A percentile compares a stretch with the other conserved stretches of the same genome.
phyloP scores from a whole-genome alignment of 2,329 filamentous ascomycete species.

The Fusarium nematophilum region DNA sequence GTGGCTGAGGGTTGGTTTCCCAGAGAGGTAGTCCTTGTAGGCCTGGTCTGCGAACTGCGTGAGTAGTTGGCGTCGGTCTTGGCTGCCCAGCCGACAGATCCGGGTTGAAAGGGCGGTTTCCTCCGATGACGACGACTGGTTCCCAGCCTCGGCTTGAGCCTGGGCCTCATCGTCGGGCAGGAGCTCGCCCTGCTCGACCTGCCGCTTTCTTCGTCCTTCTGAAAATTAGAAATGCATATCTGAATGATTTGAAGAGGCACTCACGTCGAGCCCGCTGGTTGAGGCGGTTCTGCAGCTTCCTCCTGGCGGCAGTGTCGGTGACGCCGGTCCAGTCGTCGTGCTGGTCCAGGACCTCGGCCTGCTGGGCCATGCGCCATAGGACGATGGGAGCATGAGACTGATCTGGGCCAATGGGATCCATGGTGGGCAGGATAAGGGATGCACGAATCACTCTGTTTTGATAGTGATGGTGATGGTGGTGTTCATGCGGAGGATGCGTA shows the following conservation, averaged over 20 bases:
- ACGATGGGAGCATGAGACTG: not conserved
- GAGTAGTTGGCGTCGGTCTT: not conserved
- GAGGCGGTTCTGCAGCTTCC: conserved; percentile 13
- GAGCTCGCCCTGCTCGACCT: no score
- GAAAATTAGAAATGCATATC: no score
- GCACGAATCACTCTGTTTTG: no score
- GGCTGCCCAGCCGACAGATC: not conserved
- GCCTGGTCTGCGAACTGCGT: conserved; percentile 7
- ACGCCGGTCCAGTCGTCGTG: conserved; percentile 16
- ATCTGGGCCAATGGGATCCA: not conserved
- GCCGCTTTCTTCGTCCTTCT: no score
- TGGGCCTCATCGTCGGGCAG: no score
- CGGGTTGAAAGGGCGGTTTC: not conserved
- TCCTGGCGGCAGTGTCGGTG: conserved; percentile 4
- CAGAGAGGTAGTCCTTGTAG: conserved; percentile 7
- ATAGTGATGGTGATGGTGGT: no score
- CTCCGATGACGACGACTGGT: no score
- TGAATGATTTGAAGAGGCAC: no score
- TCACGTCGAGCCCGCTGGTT: conserved; percentile 14
- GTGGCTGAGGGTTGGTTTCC: not conserved
- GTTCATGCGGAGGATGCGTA: no score
- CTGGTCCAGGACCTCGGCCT: not conserved
- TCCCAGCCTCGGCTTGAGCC: no score
- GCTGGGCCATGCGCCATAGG: conserved; percentile 5
- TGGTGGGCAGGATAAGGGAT: not conserved